Conservation (phyloP, 202 grass and related monocot genomes). For the Alloteropsis angusta region DNA sequence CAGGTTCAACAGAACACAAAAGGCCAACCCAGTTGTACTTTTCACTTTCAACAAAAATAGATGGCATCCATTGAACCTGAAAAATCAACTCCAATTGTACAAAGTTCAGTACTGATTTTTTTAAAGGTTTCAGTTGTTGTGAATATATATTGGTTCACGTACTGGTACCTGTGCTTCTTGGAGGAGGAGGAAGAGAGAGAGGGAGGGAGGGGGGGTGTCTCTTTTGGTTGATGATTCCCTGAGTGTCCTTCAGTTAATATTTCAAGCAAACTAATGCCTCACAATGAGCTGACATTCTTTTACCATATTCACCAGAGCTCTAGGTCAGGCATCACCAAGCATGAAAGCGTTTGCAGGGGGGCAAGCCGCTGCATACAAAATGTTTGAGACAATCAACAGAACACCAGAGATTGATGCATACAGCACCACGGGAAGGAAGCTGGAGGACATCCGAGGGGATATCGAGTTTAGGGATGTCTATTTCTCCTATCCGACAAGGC, state of each 20-base stretch:
- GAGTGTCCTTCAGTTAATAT: background rate
- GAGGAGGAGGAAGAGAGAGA: background rate
- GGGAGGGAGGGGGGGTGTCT: background rate
- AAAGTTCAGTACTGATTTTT: background rate
- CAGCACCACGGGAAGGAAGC: conserved; percentile 44
- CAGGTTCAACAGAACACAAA: conserved; percentile 15
- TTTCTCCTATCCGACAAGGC: conserved; percentile 75
- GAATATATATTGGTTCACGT: background rate
- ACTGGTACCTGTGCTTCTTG: background rate
- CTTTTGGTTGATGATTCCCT: background rate
- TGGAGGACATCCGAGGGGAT: conserved; percentile 74
- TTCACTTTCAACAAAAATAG: background rate
- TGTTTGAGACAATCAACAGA: conserved; percentile 90
- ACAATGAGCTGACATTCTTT: background rate
- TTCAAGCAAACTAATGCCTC: background rate
- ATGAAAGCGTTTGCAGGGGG: conserved; percentile 84
- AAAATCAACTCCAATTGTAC: background rate
- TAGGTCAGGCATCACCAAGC: conserved; percentile 78
- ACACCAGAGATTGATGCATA: conserved; percentile 68
- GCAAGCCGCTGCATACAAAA: conserved; percentile 81
- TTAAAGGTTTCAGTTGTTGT: background rate
- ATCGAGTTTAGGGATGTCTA: conserved; percentile 67
- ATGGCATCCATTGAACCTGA: background rate
- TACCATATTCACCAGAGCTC: conserved; percentile 46
- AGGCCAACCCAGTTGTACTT: conserved; percentile 1